Evolutionary conservation across 1,139 yeast species (phyloP), one percentile per base, ranked within the genome.

Genomic region (Sugiyamaella japonica): DNA sequence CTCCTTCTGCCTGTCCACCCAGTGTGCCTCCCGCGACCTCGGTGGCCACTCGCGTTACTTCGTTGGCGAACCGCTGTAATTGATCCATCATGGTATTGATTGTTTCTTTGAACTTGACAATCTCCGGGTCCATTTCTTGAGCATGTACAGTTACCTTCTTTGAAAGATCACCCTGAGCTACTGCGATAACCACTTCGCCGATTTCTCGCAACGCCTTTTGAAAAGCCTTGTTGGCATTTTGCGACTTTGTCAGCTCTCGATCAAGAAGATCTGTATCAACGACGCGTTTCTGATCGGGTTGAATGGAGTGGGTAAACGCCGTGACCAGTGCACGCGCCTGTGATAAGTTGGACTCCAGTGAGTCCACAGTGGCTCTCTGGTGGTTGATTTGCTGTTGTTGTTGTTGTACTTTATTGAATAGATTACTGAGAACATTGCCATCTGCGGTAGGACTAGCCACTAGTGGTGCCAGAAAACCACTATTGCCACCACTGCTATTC

Each of bases 1-100:
- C 87, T 58, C 85, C 85, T 64, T 85, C 86, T 36, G 93, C 95
- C 68, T 86, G 95, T 36, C 96, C 96, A 61, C 96, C 96, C 50
- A 88, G 76, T 58, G 88, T 88, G 59, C 96, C 96, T 65, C 87
- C 88, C 37, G 96, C 93, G 31, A 88, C 96, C 65, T 88, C 95
- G 9, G 91, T 86, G 43, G 96, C 95, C 16, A 88, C 89, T 59
- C 88, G 83, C 32, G 93, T 86, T 38, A 87, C 95, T 70, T 87
- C 95, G 58, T 81, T 80, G 23, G 95, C 91, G 70, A 88, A 88
- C 10, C 88, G 80, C 67, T 86, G 93, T 57, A 88, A 76, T 70
- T 87, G 95, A 68, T 86, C 91, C 87, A 88, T 86, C 91, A 88
- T 86, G 15, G 89, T 84, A 69, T 89, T 88, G 65, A 88, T 87